Evolutionary conservation across 2,329 filamentous ascomycete genomes (phyloP).

Genomic region (Cladosporium cucumerinum): DNA sequence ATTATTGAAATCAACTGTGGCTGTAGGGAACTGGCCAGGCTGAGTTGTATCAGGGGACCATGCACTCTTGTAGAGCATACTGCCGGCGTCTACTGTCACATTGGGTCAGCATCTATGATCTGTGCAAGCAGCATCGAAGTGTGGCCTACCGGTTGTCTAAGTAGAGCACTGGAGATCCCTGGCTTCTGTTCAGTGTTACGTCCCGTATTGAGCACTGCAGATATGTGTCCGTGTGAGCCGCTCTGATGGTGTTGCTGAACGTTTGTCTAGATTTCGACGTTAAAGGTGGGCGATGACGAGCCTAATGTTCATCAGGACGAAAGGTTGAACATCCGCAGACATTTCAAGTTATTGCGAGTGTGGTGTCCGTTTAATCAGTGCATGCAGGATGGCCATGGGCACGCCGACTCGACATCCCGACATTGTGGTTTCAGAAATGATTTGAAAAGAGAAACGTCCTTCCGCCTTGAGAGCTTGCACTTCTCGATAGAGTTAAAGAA

Average conservation of each 20-base stretch:
- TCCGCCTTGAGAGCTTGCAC: not conserved
- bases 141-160: not conserved
- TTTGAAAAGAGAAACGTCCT: conserved; percentile 1
- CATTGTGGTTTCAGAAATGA: not conserved
- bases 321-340: not conserved
- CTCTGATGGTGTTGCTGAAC: not conserved
- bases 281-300: not conserved
- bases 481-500: conserved; percentile 1
- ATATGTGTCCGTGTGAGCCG: not conserved
- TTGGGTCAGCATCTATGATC: not conserved
- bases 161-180: not conserved
- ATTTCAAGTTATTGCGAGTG: not conserved
- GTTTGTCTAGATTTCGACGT: not conserved
- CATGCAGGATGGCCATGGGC: not conserved
- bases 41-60: not conserved
- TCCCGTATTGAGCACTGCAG: not conserved
- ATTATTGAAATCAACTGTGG: not conserved
- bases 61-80: not conserved
- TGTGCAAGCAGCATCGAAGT: not conserved
- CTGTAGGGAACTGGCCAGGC: not conserved
- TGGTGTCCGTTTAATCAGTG: not conserved
- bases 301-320: not conserved
- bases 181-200: not conserved
- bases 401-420: not conserved
- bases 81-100: not conserved